phyloP scores from a whole-genome alignment of 2,329 filamentous ascomycete genomes.

The Parascedosporium putredinis region DNA sequence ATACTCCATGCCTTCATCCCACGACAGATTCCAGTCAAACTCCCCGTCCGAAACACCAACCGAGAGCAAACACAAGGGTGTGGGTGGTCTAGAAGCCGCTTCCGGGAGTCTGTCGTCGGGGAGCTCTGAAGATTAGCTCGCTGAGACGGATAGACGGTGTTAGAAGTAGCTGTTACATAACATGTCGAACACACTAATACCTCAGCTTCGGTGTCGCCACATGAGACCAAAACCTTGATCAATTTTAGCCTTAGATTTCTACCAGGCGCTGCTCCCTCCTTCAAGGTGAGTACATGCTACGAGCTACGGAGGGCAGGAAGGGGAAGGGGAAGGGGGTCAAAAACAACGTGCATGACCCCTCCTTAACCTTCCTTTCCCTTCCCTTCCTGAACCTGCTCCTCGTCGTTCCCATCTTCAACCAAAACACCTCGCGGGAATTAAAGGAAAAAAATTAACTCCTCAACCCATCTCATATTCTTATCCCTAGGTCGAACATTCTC shows the following conservation, averaged over 20 bases:
- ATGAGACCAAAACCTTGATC: neutral
- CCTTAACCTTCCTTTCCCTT: neutral
- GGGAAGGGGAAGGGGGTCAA: neutral
- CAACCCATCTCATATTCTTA: neutral
- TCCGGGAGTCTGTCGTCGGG: too few relatives aligned
- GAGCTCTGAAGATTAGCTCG: too few relatives aligned
- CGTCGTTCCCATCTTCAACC: conserved; percentile 5
- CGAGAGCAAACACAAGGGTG: too few relatives aligned
- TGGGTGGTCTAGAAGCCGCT: too few relatives aligned
- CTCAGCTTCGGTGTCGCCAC: neutral
- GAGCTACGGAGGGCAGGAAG: conserved; percentile 1
- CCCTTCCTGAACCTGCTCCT: conserved; percentile 1
- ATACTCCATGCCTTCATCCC: too few relatives aligned
- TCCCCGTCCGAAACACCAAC: neutral
- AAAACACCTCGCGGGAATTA: neutral
- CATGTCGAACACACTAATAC: neutral
- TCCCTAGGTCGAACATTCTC: neutral
- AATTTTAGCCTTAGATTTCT: conserved; percentile 2
- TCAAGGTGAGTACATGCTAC: conserved; percentile 4
- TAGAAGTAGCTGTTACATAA: too few relatives aligned
- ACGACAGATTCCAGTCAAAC: too few relatives aligned
- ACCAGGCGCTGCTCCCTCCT: neutral
- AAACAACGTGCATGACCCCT: neutral
- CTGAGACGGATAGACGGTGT: too few relatives aligned
- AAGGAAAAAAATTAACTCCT: neutral